phyloP scores from a whole-genome alignment of 1,139 yeast species.

The Blastobotrys malaysiensis region DNA sequence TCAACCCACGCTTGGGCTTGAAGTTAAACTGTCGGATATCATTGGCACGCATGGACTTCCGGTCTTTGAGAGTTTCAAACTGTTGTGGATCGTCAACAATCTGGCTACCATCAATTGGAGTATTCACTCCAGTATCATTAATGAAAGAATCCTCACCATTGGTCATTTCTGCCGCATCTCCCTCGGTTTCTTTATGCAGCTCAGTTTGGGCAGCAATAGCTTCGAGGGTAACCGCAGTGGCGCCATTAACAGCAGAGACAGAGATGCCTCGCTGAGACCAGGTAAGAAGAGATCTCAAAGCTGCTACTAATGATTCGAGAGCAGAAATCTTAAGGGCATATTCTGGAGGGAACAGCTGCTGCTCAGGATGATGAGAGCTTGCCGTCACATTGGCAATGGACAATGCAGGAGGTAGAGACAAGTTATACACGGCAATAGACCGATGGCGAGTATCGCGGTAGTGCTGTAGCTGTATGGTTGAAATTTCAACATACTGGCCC shows the following conservation, averaged over 20 bases:
- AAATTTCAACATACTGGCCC: conserved; percentile 63
- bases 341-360: conserved; percentile 42
- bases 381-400: conserved; percentile 53
- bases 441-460: conserved; percentile 57
- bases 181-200: background rate
- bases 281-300: conserved; percentile 69
- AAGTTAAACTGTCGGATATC: conserved; percentile 76
- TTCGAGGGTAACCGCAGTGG: background rate
- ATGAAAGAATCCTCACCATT: conserved; percentile 11
- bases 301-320: conserved; percentile 73
- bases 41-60: conserved; percentile 75
- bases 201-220: background rate
- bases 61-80: conserved; percentile 76
- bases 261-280: conserved; percentile 82
- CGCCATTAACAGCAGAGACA: conserved; percentile 11
- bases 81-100: conserved; percentile 66
- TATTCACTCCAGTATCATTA: conserved; percentile 11
- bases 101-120: conserved; percentile 11
- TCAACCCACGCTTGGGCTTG: conserved; percentile 78
- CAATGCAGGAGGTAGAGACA: conserved; percentile 65
- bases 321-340: conserved; percentile 81
- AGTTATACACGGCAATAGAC: conserved; percentile 69
- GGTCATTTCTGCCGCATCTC: background rate
- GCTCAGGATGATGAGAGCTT: conserved; percentile 54
- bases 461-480: conserved; percentile 61